Percentiles rank a stretch among this genome's conserved stretches.
Conservation (phyloP, 202 grass and related monocot genomes). For the Brachypodium distachyon region DNA sequence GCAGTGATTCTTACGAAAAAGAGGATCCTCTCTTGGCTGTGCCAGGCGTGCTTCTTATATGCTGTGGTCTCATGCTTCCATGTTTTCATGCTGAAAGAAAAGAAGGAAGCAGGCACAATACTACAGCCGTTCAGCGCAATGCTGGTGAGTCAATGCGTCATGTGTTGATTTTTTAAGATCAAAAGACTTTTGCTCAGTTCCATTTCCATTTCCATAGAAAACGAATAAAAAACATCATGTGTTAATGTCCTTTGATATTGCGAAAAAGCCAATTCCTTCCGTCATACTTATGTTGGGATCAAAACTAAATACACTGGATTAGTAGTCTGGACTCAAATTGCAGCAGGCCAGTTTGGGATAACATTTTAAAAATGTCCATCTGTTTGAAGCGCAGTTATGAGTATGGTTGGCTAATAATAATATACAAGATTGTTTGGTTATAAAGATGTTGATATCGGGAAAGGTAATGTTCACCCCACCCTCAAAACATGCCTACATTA, state of each 20-base stretch:
- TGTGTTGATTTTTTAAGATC: too few relatives aligned
- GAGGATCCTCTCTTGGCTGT: slow-evolving; percentile 51
- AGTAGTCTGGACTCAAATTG: background rate
- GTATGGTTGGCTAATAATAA: slow-evolving; percentile 8
- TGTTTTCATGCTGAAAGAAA: slow-evolving; percentile 73
- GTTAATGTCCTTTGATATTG: background rate
- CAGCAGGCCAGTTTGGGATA: background rate
- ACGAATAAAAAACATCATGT: too few relatives aligned
- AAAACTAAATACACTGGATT: background rate
- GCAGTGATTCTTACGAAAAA: slow-evolving; percentile 45
- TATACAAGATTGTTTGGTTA: background rate
- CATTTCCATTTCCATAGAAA: too few relatives aligned
- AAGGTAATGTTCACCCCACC: background rate
- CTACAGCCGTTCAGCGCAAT: slow-evolving; percentile 43
- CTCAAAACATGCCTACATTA: background rate
- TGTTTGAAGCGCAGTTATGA: background rate
- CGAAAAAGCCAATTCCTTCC: background rate
- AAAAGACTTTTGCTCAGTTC: too few relatives aligned
- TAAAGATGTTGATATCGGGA: background rate
- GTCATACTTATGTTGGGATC: background rate
- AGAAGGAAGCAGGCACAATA: slow-evolving; percentile 47
- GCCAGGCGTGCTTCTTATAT: slow-evolving; percentile 84
- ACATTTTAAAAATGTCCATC: background rate
- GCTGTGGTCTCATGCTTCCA: slow-evolving; percentile 77
- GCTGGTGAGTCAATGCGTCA: slow-evolving; percentile 34